Base-by-base conservation (phyloP, 2,329 filamentous ascomycete species). In the Sphaerulina vaccinii region DNA sequence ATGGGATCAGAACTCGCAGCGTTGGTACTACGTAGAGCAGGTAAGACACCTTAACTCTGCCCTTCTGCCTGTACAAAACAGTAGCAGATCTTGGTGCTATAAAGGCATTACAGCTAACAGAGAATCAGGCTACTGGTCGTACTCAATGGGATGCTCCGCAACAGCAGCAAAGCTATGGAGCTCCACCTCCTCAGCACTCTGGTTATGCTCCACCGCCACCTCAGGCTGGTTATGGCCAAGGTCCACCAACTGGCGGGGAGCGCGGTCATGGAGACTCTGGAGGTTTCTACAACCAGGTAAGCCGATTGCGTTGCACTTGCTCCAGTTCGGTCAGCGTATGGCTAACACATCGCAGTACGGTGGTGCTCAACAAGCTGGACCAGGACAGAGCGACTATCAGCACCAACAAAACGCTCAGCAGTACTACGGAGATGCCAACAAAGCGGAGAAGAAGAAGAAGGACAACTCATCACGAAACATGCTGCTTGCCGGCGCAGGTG, bases 11-110 rank as follows among this genome's bases (percentile, higher is more conserved):
- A 75, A 73, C 52, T 72, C 76, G 54, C 79, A 84, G 63, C 79
- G 81, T 49, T 86, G 81, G 73, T 87, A 81, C 71, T 88, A 84
- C 63, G 75, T 82, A 51, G 82, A 87, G 66, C 71, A 81, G 44
- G 44, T 47, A 19, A 19, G 44, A 27, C 5, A 10, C 10, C 24
- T 39, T 16, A 19, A 21, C n/a, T 21, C 13, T n/a, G 5, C 22
- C 19, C 10, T 37, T 23, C 29, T 15, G 9, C 15, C 32, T 24
- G 18, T 5, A 15, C 16, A 10, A 7, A 16, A 29, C 3, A 13
- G 16, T 21, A n/a, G 18, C 16, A 32, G 15, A 19, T 6, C 9
- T 2, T 9, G 23, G 6, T 1, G 9, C 23, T 11, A 15, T 5
- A 6, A 22, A 18, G 7, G 38, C 13, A 19, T 13, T 7, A n/a